phyloP scores from a whole-genome alignment of 306 rosid genomes.

The Cucurbita argyrosperma region DNA sequence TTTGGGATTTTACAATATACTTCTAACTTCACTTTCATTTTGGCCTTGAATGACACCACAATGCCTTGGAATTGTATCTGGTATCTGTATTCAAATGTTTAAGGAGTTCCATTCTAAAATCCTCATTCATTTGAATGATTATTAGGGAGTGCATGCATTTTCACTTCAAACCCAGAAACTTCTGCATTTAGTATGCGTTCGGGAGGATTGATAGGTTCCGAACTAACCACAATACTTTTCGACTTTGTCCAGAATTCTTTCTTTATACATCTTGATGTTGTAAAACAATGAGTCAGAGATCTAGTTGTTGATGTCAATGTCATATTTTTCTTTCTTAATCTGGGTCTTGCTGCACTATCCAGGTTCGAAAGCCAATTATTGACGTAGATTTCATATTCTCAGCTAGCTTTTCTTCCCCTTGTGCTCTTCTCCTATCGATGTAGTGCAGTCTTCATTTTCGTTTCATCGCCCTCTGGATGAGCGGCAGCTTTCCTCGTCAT shows the following conservation, averaged over 20 bases:
- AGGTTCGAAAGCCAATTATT: no score
- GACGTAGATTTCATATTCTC: no score
- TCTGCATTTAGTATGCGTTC: not conserved
- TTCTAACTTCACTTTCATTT: not conserved
- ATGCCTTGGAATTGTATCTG: not conserved
- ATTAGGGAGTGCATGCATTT: not conserved
- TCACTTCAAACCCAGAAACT: not conserved
- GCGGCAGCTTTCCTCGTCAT: not conserved
- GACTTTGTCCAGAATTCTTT: no score
- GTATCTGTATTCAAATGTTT: not conserved
- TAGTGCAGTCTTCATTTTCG: not conserved
- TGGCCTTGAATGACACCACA: not conserved
- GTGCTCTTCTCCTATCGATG: not conserved
- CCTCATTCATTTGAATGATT: not conserved
- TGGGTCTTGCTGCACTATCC: no score
- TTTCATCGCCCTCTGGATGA: not conserved
- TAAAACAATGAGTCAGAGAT: no score
- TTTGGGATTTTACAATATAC: not conserved
- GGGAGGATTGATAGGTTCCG: no score
- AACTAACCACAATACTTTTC: no score
- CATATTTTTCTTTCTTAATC: no score
- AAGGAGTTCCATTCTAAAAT: not conserved
- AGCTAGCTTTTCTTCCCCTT: not conserved
- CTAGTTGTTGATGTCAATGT: no score
- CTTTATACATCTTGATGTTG: no score